Evolutionary conservation across 2,329 filamentous ascomycete species (phyloP).

Genomic region (Trichoderma simmonsii): DNA sequence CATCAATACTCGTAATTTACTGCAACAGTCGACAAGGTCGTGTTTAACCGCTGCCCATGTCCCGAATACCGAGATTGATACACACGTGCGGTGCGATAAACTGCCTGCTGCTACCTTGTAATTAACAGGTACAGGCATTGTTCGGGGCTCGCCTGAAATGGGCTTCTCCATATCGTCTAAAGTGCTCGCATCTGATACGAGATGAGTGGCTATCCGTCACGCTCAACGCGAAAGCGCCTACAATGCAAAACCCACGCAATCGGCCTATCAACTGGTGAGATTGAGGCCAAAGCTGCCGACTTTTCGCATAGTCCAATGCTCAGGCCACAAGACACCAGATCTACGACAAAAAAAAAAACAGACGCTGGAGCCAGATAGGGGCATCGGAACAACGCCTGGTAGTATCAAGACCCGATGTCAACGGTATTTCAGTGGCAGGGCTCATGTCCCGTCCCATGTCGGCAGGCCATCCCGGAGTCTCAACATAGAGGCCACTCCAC

Average conservation of each 20-base stretch:
- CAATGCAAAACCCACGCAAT: not conserved
- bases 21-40: not conserved
- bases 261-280: not conserved
- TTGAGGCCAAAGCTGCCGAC: not conserved
- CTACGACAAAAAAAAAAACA: not conserved
- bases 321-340: slow-evolving; percentile 1
- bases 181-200: not conserved
- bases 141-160: not conserved
- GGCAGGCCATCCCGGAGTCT: not conserved
- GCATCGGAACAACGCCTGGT: not conserved
- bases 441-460: not conserved
- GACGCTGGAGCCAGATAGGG: not conserved
- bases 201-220: not conserved
- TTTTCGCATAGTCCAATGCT: not conserved
- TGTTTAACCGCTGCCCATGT: not conserved
- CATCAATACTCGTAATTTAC: not conserved
- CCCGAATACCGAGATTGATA: slow-evolving; percentile 6
- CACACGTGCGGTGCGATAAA: not conserved
- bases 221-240: not conserved
- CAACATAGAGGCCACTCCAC: not conserved
- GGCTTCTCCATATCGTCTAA: not conserved
- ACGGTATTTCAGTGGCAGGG: not conserved
- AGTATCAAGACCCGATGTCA: not conserved
- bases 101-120: not conserved
- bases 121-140: not conserved